Evolutionary conservation across 2,329 filamentous ascomycete genomes (phyloP).

Genomic region (Pyrenochaeta sp.): DNA sequence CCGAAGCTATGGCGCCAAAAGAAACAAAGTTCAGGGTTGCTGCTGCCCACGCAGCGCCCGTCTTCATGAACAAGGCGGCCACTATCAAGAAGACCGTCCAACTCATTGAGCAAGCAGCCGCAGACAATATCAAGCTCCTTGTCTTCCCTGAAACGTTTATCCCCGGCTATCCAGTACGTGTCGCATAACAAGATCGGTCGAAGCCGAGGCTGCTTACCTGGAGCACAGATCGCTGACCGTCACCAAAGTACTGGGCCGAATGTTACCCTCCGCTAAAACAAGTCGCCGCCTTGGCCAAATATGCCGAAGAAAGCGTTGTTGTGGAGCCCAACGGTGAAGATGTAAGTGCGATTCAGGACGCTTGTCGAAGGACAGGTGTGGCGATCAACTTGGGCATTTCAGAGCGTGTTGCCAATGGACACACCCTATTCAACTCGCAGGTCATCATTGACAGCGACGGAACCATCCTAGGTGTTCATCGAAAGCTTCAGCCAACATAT

Average conservation of each 20-base stretch:
- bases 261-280: constrained; percentile 49
- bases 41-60: constrained; percentile 48
- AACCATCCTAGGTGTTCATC: constrained; percentile 46
- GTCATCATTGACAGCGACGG: constrained; percentile 45
- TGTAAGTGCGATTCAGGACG: constrained; percentile 41
- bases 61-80: constrained; percentile 49
- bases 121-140: constrained; percentile 40
- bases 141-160: constrained; percentile 51
- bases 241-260: constrained; percentile 44
- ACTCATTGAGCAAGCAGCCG: constrained; percentile 45
- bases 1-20: constrained; percentile 25
- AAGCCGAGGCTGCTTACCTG: constrained; percentile 1
- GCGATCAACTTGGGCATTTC: constrained; percentile 47
- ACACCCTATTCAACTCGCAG: constrained; percentile 50
- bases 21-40: constrained; percentile 45
- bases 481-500: constrained; percentile 50
- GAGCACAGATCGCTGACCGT: constrained; percentile 13
- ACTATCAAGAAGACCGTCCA: constrained; percentile 44
- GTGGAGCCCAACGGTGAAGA: constrained; percentile 43
- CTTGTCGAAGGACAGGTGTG: constrained; percentile 41
- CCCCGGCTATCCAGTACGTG: constrained; percentile 46
- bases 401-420: constrained; percentile 43
- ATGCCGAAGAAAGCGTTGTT: constrained; percentile 47
- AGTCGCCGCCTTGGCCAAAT: constrained; percentile 41
- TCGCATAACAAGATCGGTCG: neutral